phyloP scores from a whole-genome alignment of 2,329 filamentous ascomycete genomes.

The Pleurostoma richardsiae region DNA sequence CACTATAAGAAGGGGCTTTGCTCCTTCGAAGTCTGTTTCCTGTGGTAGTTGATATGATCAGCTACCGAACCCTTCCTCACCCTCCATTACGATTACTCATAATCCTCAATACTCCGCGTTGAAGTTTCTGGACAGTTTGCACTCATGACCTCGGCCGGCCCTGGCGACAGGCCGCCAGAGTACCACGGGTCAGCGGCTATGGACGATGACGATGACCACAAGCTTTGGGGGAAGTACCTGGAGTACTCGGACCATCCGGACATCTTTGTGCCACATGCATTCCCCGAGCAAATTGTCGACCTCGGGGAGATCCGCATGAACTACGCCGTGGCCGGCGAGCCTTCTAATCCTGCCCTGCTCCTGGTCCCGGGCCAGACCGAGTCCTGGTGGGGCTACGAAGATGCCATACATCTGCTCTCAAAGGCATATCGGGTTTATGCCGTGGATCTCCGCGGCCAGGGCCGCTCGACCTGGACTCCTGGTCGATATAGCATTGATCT shows the following conservation, averaged over 20 bases:
- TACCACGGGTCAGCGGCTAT: no score
- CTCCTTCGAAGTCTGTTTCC: no score
- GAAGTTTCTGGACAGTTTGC: no score
- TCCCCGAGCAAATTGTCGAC: conserved; percentile 9
- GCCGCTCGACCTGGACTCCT: conserved; percentile 10
- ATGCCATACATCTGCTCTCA: conserved; percentile 7
- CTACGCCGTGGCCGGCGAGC: conserved; percentile 7
- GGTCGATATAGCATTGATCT: conserved; percentile 11
- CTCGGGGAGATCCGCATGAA: conserved; percentile 12
- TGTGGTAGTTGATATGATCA: no score
- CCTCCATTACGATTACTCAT: no score
- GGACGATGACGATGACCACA: neutral
- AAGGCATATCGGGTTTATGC: conserved; percentile 10
- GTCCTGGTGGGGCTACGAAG: conserved; percentile 11
- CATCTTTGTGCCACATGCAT: conserved; percentile 7
- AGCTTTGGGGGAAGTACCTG: neutral
- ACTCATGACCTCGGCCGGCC: no score
- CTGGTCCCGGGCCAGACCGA: conserved; percentile 10
- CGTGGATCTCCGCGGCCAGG: conserved; percentile 12
- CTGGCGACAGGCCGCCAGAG: no score
- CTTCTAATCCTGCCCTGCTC: conserved; percentile 6
- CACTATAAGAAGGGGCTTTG: no score
- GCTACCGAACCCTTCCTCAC: no score
- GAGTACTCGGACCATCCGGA: conserved; percentile 3
- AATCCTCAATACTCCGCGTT: no score